These are phyloP conservation scores for Neurospora hispaniola DNA, from an alignment of 495 filamentous ascomycete genomes.

Conservation along the genomic window DNA sequence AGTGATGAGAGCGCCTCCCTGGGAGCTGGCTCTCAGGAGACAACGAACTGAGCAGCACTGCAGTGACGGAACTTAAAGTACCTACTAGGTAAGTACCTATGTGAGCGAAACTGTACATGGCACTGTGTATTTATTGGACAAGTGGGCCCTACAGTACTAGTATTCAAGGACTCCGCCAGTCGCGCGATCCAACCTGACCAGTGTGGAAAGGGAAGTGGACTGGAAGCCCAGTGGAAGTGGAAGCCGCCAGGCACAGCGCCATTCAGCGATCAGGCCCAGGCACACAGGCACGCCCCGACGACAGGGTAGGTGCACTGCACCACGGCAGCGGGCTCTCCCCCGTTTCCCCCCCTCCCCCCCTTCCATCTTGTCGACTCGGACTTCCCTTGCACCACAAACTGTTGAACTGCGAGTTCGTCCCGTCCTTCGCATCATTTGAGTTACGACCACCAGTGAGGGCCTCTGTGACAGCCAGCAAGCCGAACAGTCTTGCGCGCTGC, in stretches of 20 bases:
- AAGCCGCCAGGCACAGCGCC: not conserved
- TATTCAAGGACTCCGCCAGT: not conserved
- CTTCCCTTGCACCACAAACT: not conserved
- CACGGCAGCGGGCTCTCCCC: not conserved
- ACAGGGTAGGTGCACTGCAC: not conserved
- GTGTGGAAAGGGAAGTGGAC: not conserved
- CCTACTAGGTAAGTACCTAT: too few species aligned
- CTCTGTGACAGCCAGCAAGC: conserved; percentile 11
- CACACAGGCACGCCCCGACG: not conserved
- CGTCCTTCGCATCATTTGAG: not conserved
- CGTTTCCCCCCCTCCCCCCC: not conserved
- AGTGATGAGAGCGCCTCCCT: not conserved
- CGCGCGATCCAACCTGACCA: not conserved
- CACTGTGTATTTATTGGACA: not conserved
- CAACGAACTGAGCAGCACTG: not conserved
- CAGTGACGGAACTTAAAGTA: too few species aligned
- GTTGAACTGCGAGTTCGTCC: not conserved
- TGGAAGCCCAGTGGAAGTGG: not conserved
- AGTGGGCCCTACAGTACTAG: not conserved
- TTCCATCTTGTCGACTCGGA: not conserved
- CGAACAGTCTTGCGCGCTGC: conserved; percentile 14
- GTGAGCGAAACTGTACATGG: not conserved
- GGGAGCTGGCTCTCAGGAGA: not conserved
- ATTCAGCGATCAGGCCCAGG: not conserved
- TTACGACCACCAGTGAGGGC: not conserved